Conservation (phyloP, 164 flowering plant species). For the Magnolia officinalis region DNA sequence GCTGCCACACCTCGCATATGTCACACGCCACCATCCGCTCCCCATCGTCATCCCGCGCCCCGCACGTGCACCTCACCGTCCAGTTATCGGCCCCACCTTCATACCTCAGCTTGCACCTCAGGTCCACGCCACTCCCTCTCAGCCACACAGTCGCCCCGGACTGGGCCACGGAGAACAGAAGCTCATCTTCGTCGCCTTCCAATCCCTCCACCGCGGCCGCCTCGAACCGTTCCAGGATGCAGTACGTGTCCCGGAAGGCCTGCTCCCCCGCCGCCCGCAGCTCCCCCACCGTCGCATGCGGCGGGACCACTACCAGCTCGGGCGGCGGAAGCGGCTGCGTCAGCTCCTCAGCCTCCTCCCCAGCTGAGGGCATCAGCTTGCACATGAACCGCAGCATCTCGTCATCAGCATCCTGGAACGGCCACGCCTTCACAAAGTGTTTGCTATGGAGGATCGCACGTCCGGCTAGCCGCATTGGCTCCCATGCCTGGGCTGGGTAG, state of each 20-base stretch:
- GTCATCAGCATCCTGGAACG: constrained; percentile 53
- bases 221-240: constrained; percentile 37
- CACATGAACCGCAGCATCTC: constrained; percentile 51
- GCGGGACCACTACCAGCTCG: constrained; percentile 57
- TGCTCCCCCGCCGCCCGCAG: constrained; percentile 46
- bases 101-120: constrained; percentile 28
- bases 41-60: constrained; percentile 33
- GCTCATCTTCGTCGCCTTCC: constrained; percentile 29
- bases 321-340: constrained; percentile 25
- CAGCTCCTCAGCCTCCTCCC: constrained; percentile 19
- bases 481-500: constrained; percentile 30
- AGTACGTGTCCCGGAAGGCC: constrained; percentile 73
- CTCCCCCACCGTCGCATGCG: constrained; percentile 60
- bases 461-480: constrained; percentile 29
- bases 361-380: constrained; percentile 27
- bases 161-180: constrained; percentile 52
- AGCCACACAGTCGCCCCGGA: constrained; percentile 51
- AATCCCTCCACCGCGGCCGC: constrained; percentile 45
- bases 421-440: constrained; percentile 76
- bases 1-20: constrained; percentile 61
- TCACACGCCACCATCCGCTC: constrained; percentile 65
- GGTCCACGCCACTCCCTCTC: constrained; percentile 50
- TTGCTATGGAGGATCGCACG: constrained; percentile 55
- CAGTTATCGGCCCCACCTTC: constrained; percentile 38
- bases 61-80: constrained; percentile 27